Conservation (phyloP, 2,329 filamentous ascomycete species). For the Penicillium hesseltinei region DNA sequence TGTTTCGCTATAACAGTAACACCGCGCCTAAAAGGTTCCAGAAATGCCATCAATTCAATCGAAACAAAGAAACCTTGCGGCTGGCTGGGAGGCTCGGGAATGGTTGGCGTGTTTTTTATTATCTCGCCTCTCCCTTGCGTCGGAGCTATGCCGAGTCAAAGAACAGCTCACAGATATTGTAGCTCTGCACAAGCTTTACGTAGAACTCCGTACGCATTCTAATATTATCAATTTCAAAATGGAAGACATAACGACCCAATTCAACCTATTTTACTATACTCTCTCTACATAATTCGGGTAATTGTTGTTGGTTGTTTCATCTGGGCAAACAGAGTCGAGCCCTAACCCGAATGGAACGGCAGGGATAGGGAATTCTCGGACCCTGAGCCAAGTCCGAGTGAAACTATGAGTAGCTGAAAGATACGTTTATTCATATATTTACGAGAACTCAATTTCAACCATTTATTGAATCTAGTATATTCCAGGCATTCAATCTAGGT, state of each 20-base stretch:
- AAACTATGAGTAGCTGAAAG: neutral
- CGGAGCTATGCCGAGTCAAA: slow-evolving; percentile 20
- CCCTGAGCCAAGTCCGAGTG: neutral
- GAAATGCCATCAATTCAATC: slow-evolving; percentile 1
- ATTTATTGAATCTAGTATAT: neutral
- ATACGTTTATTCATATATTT: neutral
- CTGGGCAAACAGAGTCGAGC: neutral
- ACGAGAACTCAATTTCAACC: neutral
- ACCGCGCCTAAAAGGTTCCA: neutral
- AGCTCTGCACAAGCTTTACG: neutral
- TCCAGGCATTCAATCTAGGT: neutral
- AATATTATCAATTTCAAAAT: neutral
- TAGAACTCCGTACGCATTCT: slow-evolving; percentile 7
- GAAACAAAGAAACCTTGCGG: slow-evolving; percentile 15
- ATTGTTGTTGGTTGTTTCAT: neutral
- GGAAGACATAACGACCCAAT: neutral
- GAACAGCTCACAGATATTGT: slow-evolving; percentile 10
- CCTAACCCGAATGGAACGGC: neutral
- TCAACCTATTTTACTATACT: too few species aligned
- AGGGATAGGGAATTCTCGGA: neutral
- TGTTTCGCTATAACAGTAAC: neutral
- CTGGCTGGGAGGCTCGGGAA: slow-evolving; percentile 6
- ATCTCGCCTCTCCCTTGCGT: slow-evolving; percentile 21
- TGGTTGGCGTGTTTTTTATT: slow-evolving; percentile 12
- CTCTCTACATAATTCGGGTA: neutral